These are phyloP conservation scores for Theobroma cacao DNA, from an alignment of 345 rosid genomes.

Conservation along the genomic window DNA sequence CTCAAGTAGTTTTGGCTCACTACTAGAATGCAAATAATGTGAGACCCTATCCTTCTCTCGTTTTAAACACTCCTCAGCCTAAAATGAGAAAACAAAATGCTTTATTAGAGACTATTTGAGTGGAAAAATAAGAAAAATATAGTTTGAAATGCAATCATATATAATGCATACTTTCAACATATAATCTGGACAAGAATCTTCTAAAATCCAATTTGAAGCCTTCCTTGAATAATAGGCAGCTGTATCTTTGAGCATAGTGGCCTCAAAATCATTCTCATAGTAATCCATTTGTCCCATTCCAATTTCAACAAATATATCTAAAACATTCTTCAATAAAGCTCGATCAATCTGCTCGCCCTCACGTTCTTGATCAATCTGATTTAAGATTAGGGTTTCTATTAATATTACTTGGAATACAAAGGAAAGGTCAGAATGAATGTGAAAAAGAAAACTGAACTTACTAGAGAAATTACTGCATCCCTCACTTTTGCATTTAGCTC, in stretches of 20 bases:
- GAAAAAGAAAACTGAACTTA: slow-evolving; percentile 25
- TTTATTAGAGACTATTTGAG: slow-evolving; percentile 7
- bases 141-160: background rate
- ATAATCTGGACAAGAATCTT: slow-evolving; percentile 64
- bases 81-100: slow-evolving; percentile 3
- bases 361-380: slow-evolving; percentile 63
- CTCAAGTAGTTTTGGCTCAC: slow-evolving; percentile 59
- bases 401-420: background rate
- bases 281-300: slow-evolving; percentile 58
- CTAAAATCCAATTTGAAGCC: slow-evolving; percentile 69
- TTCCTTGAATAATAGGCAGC: slow-evolving; percentile 63
- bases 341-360: slow-evolving; percentile 70
- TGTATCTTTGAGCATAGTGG: slow-evolving; percentile 49
- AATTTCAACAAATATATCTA: slow-evolving; percentile 64
- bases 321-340: slow-evolving; percentile 63
- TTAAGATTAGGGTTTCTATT: background rate
- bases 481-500: slow-evolving; percentile 47
- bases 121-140: background rate
- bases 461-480: slow-evolving; percentile 57
- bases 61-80: slow-evolving; percentile 70
- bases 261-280: slow-evolving; percentile 59
- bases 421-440: background rate
- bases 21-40: slow-evolving; percentile 54
- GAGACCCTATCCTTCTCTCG: slow-evolving; percentile 62
- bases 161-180: slow-evolving; percentile 43